Base-by-base conservation (phyloP, 179 eudicot genomes). In the Pouteria campechiana region DNA sequence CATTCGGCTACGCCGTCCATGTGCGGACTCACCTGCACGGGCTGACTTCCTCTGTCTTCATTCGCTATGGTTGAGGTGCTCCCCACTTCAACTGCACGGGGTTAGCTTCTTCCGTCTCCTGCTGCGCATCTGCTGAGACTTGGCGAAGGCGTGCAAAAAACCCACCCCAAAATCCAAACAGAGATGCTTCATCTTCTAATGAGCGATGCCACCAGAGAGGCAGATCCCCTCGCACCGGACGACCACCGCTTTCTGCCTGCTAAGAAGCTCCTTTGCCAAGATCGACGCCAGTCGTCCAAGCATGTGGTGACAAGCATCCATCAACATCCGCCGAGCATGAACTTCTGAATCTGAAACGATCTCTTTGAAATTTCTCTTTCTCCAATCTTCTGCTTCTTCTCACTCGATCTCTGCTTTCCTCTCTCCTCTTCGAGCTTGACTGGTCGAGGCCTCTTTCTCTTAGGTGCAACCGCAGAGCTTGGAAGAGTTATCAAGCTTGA, bases 281-380 rank as follows among this genome's bases (percentile, higher is more conserved):
- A 77, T 70, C 35, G 86, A 84, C 0, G 90, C 63, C 19, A 81
- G 40, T 0, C 94, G 70, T 0, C 94, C 94, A 0, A 64, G 44
- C 94, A 81, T 81, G 67, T 84, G 90, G 72, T 84, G 86, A 7
- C 83, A 60, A 1, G 81, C 90, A 46, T 84, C 94, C 7, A 81
- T 61, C 28, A 84, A 83, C 55, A 77, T 74, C 31, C 72, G 30
- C 23, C 46, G 48, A 13, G 72, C 53, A 76, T 76, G 77, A 5
- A 81, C 54, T 33, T 81, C 94, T 27, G 94, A 84, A 3, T 90
- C 90, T 1, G 73, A 60, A 70, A 84, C 94, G 90, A 83, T 83
- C 24, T 30, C 34, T 14, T 37, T 42, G n/a, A n/a, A n/a, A n/a
- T n/a, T n/a, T n/a, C n/a, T n/a, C n/a, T n/a, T n/a, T n/a, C n/a